Base-by-base conservation (phyloP, 305 asterid species). In the Rubia tinctorum region DNA sequence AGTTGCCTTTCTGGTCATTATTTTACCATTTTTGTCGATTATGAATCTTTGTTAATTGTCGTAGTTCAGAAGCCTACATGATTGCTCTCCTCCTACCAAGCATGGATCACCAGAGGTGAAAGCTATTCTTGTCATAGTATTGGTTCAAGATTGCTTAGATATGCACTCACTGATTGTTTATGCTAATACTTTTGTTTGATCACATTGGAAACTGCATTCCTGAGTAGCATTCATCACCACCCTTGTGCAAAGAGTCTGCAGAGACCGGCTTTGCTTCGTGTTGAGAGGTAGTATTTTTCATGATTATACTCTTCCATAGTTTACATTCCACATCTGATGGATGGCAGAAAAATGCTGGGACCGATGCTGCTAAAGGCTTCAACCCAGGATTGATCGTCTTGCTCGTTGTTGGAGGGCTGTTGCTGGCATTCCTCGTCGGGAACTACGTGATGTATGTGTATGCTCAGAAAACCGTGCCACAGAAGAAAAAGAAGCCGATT, bases 311-410 rank as follows among this genome's bases (percentile, higher is more conserved):
- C 8, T 6, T 66, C 34, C 42, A 17, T 12, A 65, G 62, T 37
- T 73, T 66, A 49, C 51, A 22, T 53, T 18, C 69, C 60, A 25
- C 74, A 23, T 79, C 68, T 66, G 60, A 71, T 78, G 74, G 67
- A 78, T 73, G 66, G 77, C 92, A 91, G 93, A 83, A 82, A 80
- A 78, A 84, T 9, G 5, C 39, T 34, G 39, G 39, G 39, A 76
- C 71, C 53, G 91, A 80, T 18, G 60, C 9, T 73, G 81, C 83
- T 23, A 83, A 79, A 77, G 97, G 97, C 61, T 82, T 90, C 81
- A 94, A 94, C 88, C 96, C 97, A 5, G 98, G 98, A 55, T 75
- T 91, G 88, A 87, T 94, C 2, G 97, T 91, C 68, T 78, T 94
- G 56, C 90, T 94, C 70, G 77, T 94, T 39, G 76, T 94, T 15